Conservation (phyloP, 106 monocot genomes). For the Gastrodia elata region DNA sequence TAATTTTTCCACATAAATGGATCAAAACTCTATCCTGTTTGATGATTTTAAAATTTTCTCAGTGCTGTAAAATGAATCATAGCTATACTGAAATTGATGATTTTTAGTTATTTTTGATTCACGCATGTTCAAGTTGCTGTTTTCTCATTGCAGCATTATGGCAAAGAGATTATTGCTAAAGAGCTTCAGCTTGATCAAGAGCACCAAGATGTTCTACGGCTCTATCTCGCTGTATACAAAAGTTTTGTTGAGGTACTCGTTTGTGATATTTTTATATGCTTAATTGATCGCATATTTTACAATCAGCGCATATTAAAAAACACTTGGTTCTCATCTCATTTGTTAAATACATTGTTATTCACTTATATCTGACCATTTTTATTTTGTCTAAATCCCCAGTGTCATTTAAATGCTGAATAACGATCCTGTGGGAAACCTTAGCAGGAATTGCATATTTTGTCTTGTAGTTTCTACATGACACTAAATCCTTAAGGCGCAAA, state of each 20-base stretch:
- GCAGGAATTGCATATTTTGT: neutral
- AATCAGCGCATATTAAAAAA: neutral
- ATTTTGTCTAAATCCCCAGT: neutral
- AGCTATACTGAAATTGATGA: neutral
- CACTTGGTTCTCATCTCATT: neutral
- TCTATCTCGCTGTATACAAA: conserved; percentile 88
- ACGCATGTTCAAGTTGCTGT: neutral
- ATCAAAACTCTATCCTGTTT: too few relatives aligned
- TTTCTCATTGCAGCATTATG: conserved; percentile 55
- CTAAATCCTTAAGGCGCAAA: neutral
- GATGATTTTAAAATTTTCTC: too few relatives aligned
- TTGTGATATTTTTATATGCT: neutral
- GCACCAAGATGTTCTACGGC: conserved; percentile 67
- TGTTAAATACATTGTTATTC: neutral
- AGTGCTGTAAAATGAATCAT: neutral
- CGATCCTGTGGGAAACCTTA: neutral
- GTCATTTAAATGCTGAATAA: neutral
- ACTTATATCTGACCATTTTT: neutral
- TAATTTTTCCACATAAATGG: too few relatives aligned
- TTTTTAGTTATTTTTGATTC: neutral
- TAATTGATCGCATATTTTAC: neutral
- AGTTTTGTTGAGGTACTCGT: conserved; percentile 82
- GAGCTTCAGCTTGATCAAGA: conserved; percentile 71
- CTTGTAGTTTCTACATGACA: neutral
- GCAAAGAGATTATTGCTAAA: conserved; percentile 85